phyloP scores from a whole-genome alignment of 1,284 basidiomycete genomes.

The Ceratobasidium sp. region DNA sequence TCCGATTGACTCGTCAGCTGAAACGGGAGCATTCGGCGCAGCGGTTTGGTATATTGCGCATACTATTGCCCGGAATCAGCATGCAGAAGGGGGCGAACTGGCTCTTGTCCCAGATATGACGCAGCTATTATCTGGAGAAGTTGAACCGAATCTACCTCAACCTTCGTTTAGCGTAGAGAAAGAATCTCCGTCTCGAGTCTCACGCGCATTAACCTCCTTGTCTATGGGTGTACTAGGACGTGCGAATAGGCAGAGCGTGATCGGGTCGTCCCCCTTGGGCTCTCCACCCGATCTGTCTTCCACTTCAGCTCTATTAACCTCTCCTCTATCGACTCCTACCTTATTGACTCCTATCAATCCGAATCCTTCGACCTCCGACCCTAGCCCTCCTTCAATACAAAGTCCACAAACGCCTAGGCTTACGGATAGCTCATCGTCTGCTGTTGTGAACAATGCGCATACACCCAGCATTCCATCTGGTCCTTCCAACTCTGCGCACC shows the following conservation, averaged over 20 bases:
- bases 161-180: background rate
- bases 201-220: conserved; percentile 9
- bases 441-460: background rate
- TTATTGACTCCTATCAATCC: too few relatives aligned
- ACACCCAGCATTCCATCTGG: background rate
- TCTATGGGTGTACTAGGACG: background rate
- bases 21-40: conserved; percentile 20
- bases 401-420: background rate
- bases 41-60: conserved; percentile 19
- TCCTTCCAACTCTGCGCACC: background rate
- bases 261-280: background rate
- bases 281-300: background rate
- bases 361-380: background rate
- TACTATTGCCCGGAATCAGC: background rate
- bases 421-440: background rate
- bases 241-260: background rate
- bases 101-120: background rate
- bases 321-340: background rate
- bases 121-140: background rate
- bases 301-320: background rate
- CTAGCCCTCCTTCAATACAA: background rate
- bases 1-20: background rate
- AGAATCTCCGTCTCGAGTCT: background rate
- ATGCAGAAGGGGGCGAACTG: background rate
- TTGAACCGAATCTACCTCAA: background rate